Percentiles rank a stretch among this genome's conserved stretches.
phyloP scores from a whole-genome alignment of 139 green algal species.

The Eudorina sp. region DNA sequence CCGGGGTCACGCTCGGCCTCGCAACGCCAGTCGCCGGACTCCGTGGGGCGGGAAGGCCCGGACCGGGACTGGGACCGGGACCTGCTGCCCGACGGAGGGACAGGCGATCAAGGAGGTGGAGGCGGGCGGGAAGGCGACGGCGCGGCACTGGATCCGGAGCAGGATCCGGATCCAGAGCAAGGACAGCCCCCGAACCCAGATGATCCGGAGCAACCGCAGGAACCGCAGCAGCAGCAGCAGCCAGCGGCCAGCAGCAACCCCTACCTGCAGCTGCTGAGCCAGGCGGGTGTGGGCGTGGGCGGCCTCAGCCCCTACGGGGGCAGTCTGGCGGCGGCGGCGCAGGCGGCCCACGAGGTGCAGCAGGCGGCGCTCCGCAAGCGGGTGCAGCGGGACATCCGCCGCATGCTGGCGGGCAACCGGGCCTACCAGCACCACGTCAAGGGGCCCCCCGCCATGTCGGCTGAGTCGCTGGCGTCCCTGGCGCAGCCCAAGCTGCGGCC shows the following conservation, averaged over 20 bases:
- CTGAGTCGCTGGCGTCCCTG: neutral
- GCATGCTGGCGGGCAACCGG: neutral
- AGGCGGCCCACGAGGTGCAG: conserved; percentile 18
- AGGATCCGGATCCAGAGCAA: neutral
- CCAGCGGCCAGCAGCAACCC: neutral
- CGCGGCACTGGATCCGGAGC: neutral
- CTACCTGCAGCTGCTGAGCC: neutral
- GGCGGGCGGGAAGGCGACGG: no score
- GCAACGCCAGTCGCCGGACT: no score
- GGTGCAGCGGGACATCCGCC: conserved; percentile 26
- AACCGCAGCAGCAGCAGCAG: neutral
- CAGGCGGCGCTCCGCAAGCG: conserved; percentile 34
- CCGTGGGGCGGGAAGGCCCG: no score
- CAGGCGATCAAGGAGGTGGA: no score
- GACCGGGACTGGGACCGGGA: no score
- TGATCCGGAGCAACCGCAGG: neutral
- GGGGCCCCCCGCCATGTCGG: neutral
- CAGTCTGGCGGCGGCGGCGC: neutral
- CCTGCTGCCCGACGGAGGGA: no score
- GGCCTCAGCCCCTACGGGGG: neutral
- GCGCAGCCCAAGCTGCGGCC: neutral
- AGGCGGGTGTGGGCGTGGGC: neutral
- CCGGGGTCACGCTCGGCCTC: no score
- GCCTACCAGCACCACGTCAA: conserved; percentile 18
- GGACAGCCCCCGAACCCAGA: neutral